phyloP scores from a whole-genome alignment of 345 rosid species.

The Citrus unshiu region DNA sequence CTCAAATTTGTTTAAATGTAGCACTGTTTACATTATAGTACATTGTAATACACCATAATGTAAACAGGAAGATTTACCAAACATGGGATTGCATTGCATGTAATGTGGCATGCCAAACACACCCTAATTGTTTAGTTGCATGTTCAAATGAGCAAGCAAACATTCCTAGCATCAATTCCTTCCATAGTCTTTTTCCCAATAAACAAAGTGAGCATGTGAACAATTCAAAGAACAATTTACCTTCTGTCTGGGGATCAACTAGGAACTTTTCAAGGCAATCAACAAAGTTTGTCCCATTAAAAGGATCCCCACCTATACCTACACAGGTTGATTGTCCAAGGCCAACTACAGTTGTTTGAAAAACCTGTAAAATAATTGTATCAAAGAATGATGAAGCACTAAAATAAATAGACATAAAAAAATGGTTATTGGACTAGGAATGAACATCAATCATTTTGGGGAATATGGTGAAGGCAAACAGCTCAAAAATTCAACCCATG shows the following conservation, averaged over 20 bases:
- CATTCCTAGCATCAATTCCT: background rate
- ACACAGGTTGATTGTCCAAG: conserved; percentile 95
- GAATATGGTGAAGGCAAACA: background rate
- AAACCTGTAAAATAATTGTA: conserved; percentile 50
- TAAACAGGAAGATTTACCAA: too few relatives aligned
- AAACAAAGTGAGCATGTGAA: background rate
- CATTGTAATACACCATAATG: too few relatives aligned
- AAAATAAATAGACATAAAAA: background rate
- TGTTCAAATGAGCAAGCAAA: background rate
- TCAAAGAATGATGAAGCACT: background rate
- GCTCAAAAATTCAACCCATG: background rate
- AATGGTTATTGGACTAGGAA: background rate
- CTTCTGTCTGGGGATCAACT: conserved; percentile 95
- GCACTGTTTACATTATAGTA: too few relatives aligned
- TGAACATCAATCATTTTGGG: background rate
- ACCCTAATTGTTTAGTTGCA: background rate
- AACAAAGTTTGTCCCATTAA: conserved; percentile 94
- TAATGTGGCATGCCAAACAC: too few relatives aligned
- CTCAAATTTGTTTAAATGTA: too few relatives aligned
- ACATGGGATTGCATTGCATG: too few relatives aligned
- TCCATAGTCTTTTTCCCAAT: background rate
- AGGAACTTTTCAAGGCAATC: conserved; percentile 86
- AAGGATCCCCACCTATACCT: conserved; percentile 96
- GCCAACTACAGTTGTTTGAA: conserved; percentile 95
- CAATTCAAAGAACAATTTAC: conserved; percentile 29